Evolutionary conservation across 495 filamentous ascomycete genomes (phyloP).

Genomic region (Amorphotheca resinae): DNA sequence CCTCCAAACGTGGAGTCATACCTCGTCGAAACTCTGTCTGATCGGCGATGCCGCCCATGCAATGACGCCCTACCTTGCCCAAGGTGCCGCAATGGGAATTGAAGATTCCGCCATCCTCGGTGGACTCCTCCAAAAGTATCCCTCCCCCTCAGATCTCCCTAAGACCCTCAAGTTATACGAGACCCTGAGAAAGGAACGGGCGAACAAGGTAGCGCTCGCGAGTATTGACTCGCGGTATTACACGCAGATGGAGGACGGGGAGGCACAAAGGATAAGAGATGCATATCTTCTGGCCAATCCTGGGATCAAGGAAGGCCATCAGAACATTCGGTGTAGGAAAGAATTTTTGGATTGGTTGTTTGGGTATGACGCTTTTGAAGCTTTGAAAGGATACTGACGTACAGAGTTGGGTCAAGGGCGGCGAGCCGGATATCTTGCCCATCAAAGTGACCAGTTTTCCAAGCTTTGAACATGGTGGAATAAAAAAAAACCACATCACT

Average conservation of each 20-base stretch:
- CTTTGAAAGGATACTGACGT: constrained; percentile 2
- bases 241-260: constrained; percentile 43
- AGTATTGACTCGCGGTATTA: constrained; percentile 38
- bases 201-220: constrained; percentile 38
- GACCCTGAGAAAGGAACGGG: constrained; percentile 36
- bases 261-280: constrained; percentile 36
- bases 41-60: constrained; percentile 60
- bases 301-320: constrained; percentile 11
- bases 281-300: constrained; percentile 24
- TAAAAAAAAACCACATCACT: too few species aligned
- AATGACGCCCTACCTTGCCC: constrained; percentile 47
- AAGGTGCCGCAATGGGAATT: constrained; percentile 23
- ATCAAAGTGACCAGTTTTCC: too few species aligned
- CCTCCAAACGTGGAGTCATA: constrained; percentile 43
- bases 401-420: too few species aligned
- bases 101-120: constrained; percentile 36
- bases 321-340: constrained; percentile 12
- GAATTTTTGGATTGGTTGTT: constrained; percentile 19
- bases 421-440: too few species aligned
- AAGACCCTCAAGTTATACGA: constrained; percentile 42
- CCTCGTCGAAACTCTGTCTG: constrained; percentile 41
- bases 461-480: too few species aligned
- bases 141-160: constrained; percentile 28
- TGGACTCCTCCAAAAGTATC: constrained; percentile 23
- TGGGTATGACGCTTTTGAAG: constrained; percentile 17